A percentile compares a stretch with the other conserved stretches of the same genome.
phyloP scores from a whole-genome alignment of 257 asterid species.

The Solanum lignicaule region DNA sequence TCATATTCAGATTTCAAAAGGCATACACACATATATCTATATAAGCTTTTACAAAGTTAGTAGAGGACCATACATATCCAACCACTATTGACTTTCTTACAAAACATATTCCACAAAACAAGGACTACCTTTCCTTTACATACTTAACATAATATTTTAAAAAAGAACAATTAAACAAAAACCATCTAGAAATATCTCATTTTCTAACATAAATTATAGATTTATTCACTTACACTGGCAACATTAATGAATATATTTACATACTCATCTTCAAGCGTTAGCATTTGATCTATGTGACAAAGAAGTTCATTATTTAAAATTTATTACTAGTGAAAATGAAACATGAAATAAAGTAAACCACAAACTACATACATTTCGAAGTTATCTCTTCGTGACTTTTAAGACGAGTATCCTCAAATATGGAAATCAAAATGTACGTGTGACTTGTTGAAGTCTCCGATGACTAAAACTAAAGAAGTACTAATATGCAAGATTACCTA shows the following conservation, averaged over 20 bases:
- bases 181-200: too few species aligned
- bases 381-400: slow-evolving; percentile 51
- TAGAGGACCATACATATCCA: too few species aligned
- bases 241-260: slow-evolving; percentile 20
- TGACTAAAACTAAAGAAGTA: not conserved
- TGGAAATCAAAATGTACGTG: slow-evolving; percentile 12
- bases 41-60: too few species aligned
- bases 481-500: slow-evolving; percentile 19
- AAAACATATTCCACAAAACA: too few species aligned
- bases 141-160: too few species aligned
- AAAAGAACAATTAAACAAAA: too few species aligned
- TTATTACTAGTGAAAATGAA: not conserved
- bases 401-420: slow-evolving; percentile 46
- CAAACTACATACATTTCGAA: slow-evolving; percentile 31
- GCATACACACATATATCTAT: too few species aligned
- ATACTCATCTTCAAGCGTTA: slow-evolving; percentile 49
- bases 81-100: too few species aligned
- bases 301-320: not conserved
- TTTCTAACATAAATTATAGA: too few species aligned
- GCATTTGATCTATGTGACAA: slow-evolving; percentile 33
- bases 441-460: not conserved
- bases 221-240: too few species aligned
- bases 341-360: not conserved
- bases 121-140: too few species aligned
- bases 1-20: too few species aligned